Evolutionary conservation across 768 basidiomycete species (phyloP), one percentile per base, ranked within the genome.

Genomic region (Serpula lacrymans): DNA sequence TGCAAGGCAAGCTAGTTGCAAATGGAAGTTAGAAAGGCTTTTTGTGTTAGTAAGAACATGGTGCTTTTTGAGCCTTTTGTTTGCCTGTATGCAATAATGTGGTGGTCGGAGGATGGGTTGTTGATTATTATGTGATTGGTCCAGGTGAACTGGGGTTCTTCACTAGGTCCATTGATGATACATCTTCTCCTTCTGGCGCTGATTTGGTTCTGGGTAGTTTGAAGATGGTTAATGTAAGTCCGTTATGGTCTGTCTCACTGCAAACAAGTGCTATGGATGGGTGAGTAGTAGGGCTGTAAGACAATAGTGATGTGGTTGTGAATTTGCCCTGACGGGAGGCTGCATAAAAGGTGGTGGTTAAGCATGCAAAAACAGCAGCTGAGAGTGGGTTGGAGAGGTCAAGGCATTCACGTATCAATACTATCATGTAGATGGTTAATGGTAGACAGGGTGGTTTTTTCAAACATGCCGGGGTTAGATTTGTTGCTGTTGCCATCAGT

Each of bases 311-410:
- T 2, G 52, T 58, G 0, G 67, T 49, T 1, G 64, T 67, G 37
- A 72, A 62, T 45, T 74, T 68, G 0, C 68, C 67, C 0, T 64
- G 27, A 0, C 67, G 34, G 0, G 63, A 57, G 0, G 56, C 54
- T 1, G 56, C 29, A 13, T 53, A 73, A 53, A 73, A 72, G 7
- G 52, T 45, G 0, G 60, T 67, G 5, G 65, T 64, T 2, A 69
- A 57, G 36, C 65, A 69, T 0, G 67, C 62, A 16, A 36, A 62
- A 1, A 63, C 55, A 0, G 71, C 60, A 0, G 59, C 55, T 34
- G 70, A 59, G 2, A 70, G 48, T 4, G 62, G 61, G 12, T 29
- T 16, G 5, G n/a, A 4, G 0, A 60, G 51, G 37, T 65, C 41
- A 3, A 72, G 58, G 0, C 55, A 20, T 0, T 11, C 2, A 3